Evolutionary conservation across 352 stramenopile genomes (phyloP).

Genomic region (Bremia lactucae): DNA sequence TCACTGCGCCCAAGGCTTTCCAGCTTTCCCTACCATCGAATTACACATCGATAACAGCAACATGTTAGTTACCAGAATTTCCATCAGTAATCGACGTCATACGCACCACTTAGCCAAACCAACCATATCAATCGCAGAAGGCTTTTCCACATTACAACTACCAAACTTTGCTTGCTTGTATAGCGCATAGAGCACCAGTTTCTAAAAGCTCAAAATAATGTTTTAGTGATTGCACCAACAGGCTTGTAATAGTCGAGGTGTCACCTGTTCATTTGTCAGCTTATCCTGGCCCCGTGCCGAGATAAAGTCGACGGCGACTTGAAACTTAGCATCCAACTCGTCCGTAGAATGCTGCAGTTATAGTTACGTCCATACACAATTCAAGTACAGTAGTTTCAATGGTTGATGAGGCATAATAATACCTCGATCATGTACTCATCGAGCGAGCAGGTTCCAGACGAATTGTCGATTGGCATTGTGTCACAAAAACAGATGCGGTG

Average conservation of each 20-base stretch:
- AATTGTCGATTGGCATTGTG: slow-evolving; percentile 19
- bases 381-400: no score
- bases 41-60: neutral
- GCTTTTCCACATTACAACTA: slow-evolving; percentile 40
- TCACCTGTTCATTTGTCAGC: slow-evolving; percentile 58
- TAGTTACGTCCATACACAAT: slow-evolving; percentile 2
- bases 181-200: slow-evolving; percentile 68
- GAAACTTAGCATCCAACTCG: slow-evolving; percentile 53
- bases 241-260: neutral
- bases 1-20: slow-evolving; percentile 47
- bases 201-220: no score
- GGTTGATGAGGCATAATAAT: neutral
- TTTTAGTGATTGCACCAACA: slow-evolving; percentile 4
- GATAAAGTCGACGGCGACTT: slow-evolving; percentile 64
- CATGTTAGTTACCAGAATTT: neutral
- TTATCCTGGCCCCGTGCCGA: slow-evolving; percentile 29
- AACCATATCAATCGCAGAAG: slow-evolving; percentile 56
- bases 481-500: slow-evolving; percentile 42
- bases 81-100: neutral
- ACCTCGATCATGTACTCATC: slow-evolving; percentile 51
- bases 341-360: slow-evolving; percentile 38
- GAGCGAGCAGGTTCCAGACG: slow-evolving; percentile 28
- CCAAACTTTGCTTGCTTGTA: slow-evolving; percentile 72
- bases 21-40: slow-evolving; percentile 43
- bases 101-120: slow-evolving; percentile 58